Base-by-base conservation (phyloP, 495 filamentous ascomycete species). In the Aspergillus conjunctus region DNA sequence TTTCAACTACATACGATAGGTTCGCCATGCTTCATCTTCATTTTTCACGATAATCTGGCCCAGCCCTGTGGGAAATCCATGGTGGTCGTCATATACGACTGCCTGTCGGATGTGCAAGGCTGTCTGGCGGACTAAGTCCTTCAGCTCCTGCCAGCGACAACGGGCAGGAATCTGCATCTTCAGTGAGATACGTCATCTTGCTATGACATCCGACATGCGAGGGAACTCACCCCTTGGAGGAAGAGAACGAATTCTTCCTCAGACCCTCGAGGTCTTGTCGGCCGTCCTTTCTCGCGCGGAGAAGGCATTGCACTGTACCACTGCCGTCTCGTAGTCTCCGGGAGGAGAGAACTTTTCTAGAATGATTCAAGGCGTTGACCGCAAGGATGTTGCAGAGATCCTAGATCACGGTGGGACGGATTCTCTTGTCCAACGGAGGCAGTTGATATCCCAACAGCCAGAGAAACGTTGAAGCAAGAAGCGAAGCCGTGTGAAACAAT, bases 41-140 rank as follows among this genome's bases (percentile, higher is more conserved):
- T 79, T 77, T 20, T 80, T 80, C 32, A 80, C 69, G 22, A 80
- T 80, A 48, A 80, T 80, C 57, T 80, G 77, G 1, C 77, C 77
- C 3, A 80, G 59, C 18, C 77, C 77, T 0, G 77, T 80, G 15
- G 77, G 76, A 51, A 76, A 75, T 3, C 77, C 77, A 58, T 80
- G 73, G 31, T 63, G 71, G 50, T 80, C 77, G 64, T 80, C 77
- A 48, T 80, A 80, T 33, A 80, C 77, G 3, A 80, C 76, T 6
- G 78, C 78, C 54, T 80, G 78, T 10, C 78, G 74, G 50, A 80
- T 79, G 63, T 80, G 78, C 39, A 75, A 53, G 17, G 78, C 77
- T 10, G 77, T 79, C 58, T 80, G 77, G 15, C 78, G 78, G 20
- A 80, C 73, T 8, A 80, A 60, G 54, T 80, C 78, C 56, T 80